These are phyloP conservation scores for Akanthomyces dipterigenus DNA, from an alignment of 2,329 filamentous ascomycete genomes.

Conservation along the genomic window DNA sequence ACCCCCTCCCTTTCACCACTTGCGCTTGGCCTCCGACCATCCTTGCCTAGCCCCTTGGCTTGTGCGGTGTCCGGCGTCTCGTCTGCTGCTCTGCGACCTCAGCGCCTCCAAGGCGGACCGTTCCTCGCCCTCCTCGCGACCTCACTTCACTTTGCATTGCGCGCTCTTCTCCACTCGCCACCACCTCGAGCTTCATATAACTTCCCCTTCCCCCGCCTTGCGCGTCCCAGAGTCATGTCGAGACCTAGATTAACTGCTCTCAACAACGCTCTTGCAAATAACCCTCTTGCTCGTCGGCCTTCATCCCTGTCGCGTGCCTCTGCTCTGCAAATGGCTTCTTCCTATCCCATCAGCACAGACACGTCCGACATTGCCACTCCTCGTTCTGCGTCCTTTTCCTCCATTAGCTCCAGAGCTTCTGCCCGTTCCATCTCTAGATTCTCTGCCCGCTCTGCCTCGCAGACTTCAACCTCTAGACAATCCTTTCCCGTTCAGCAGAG, in stretches of 20 bases:
- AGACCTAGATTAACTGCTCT: constrained; percentile 12
- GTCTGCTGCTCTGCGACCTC: background rate
- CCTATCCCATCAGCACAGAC: constrained; percentile 34
- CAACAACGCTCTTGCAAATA: constrained; percentile 4
- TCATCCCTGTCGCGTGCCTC: constrained; percentile 7
- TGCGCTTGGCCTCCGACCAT: background rate
- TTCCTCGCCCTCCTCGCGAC: background rate
- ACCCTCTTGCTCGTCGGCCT: constrained; percentile 16
- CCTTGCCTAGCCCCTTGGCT: constrained; percentile 1
- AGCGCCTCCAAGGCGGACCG: constrained; percentile 9
- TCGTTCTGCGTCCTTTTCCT: constrained; percentile 45
- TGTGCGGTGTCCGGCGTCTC: constrained; percentile 2
- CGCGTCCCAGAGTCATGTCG: constrained; percentile 3
- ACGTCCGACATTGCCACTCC: constrained; percentile 48
- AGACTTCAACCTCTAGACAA: constrained; percentile 43
- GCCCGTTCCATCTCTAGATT: constrained; percentile 37
- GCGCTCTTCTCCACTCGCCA: constrained; percentile 1
- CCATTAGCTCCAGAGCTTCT: constrained; percentile 39
- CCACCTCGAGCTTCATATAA: constrained; percentile 9
- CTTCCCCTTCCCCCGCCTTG: background rate
- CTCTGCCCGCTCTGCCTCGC: constrained; percentile 42
- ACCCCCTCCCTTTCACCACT: background rate
- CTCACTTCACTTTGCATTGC: background rate
- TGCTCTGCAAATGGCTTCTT: constrained; percentile 16
- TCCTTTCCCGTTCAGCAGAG: constrained; percentile 43